Percentiles rank a stretch among this genome's conserved stretches.
Evolutionary conservation across 805 yeast species (phyloP).

Genomic region (Candida silvicultrix): DNA sequence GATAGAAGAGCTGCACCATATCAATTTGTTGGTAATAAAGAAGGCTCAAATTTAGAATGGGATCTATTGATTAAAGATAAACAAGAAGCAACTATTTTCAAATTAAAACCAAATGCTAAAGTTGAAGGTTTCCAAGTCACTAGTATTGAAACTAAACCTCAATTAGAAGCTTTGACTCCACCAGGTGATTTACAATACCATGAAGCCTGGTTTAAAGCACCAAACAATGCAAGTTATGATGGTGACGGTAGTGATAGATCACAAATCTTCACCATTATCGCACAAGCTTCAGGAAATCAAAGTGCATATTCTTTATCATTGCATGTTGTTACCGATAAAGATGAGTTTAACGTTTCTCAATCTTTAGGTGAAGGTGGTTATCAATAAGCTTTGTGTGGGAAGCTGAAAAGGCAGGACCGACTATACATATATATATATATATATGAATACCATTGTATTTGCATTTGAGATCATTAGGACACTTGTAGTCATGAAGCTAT

Average conservation of each 20-base stretch:
- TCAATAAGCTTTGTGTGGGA: not conserved
- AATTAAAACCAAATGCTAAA: not conserved
- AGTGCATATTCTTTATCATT: not conserved
- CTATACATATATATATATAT: no score
- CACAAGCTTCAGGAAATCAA: not conserved
- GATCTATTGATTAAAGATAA: not conserved
- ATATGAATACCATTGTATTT: no score
- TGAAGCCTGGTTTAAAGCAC: not conserved
- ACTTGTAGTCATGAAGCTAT: no score
- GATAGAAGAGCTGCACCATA: not conserved
- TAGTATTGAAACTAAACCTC: not conserved
- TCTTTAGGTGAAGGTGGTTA: not conserved
- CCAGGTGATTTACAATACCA: not conserved
- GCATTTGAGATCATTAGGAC: no score
- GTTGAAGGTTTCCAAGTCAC: not conserved
- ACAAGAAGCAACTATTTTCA: not conserved
- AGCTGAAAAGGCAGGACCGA: no score
- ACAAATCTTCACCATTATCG: not conserved
- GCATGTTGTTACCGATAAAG: not conserved
- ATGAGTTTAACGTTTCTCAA: not conserved
- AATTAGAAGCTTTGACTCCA: not conserved
- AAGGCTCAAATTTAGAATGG: not conserved
- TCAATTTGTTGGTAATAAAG: not conserved
- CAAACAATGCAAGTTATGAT: not conserved
- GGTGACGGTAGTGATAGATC: not conserved